Base-by-base conservation (phyloP, 2,329 filamentous ascomycete genomes). In the Didymella segeticola region DNA sequence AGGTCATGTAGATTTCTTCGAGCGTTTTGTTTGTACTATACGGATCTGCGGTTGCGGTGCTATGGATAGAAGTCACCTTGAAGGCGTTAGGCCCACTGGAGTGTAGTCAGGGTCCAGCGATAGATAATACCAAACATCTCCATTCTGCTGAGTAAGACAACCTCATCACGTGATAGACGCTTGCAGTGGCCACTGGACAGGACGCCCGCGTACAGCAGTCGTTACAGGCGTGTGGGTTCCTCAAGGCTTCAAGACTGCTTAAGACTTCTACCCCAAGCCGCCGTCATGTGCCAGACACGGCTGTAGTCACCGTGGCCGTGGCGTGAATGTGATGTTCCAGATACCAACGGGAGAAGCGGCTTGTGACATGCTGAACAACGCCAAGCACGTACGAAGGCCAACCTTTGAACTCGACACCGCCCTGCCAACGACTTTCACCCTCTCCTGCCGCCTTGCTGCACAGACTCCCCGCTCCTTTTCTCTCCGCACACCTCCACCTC, bases 1-100 rank as follows among this genome's bases (percentile, higher is more conserved):
- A 86, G 76, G 74, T 87, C 54, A 78, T 86, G 74, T 86, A 82
- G 64, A 56, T 37, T 48, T 37, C 42, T 43, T 56, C 38, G 43
- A 58, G 52, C 52, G 49, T 47, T 48, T 63, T 70, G 68, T 71
- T 62, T 70, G 68, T 71, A 73, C 43, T 56, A 67, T 70, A 62
- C 17, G 33, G 58, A 36, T 37, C 46, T 57, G 55, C 57, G 61
- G 43, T 61, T 54, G 57, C 51, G 56, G 58, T 51, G 51, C 56
- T 56, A 43, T 64, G 54, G 43, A 58, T n/a, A 49, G 29, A 42
- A 54, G 62, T 49, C 37, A 43, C 52, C 39, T 31, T 52, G 56
- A 56, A 52, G 61, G 53, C 62, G 60, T 61, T 53, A 50, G 45
- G 60, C 43, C 27, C 57, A 61, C 48, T 51, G 30, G 38, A 53